A percentile compares a stretch with the other conserved stretches of the same genome.
phyloP scores from a whole-genome alignment of 225 moss, liverwort and hornwort genomes.

The Asterella californica region DNA sequence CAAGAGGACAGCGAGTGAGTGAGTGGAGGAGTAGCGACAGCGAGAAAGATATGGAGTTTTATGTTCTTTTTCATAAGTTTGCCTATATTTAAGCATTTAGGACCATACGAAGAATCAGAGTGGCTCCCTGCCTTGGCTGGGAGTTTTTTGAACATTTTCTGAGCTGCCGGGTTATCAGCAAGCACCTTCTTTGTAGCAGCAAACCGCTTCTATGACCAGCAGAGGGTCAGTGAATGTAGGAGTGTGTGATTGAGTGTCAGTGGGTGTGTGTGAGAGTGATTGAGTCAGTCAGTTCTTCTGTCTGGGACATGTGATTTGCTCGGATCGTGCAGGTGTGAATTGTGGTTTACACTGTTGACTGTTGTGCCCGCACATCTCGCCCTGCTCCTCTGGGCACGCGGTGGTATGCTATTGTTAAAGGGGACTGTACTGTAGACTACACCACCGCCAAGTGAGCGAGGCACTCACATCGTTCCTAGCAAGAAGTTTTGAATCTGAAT shows the following conservation, averaged over 20 bases:
- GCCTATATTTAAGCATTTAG: not conserved
- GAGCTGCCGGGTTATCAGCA: not conserved
- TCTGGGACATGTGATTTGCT: not conserved
- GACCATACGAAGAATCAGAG: not conserved
- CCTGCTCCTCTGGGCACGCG: not conserved
- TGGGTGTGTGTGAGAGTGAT: not conserved
- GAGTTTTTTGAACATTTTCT: not conserved
- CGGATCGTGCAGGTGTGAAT: not conserved
- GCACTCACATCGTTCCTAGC: not conserved
- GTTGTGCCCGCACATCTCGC: constrained; percentile 3
- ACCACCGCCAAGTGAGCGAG: not conserved
- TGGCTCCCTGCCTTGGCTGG: not conserved
- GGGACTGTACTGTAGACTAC: not conserved
- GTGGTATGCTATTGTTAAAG: not conserved
- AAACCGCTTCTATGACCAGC: not conserved
- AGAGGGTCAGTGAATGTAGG: not conserved
- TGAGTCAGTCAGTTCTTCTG: not conserved
- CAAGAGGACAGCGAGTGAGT: not conserved
- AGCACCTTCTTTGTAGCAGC: not conserved
- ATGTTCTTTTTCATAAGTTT: too few species aligned
- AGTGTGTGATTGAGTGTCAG: not conserved
- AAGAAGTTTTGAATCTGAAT: not conserved
- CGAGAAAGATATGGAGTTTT: not conserved
- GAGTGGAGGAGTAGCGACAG: not conserved
- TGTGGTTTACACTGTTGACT: constrained; percentile 4